Percentiles rank a stretch among this genome's conserved stretches.
Conservation (phyloP, 2,329 filamentous ascomycete genomes). For the Paraconiothyrium sp. region DNA sequence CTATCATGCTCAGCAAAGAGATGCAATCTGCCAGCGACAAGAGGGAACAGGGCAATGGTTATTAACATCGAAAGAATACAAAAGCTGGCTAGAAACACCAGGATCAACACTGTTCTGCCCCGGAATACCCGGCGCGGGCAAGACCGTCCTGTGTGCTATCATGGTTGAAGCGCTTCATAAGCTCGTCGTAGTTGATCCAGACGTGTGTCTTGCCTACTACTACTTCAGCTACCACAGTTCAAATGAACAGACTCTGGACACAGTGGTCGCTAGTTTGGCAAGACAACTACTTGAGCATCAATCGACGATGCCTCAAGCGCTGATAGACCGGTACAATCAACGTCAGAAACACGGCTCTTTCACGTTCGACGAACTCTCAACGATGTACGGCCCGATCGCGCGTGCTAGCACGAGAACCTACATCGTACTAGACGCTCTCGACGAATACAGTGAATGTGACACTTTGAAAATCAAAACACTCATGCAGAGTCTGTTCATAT, state of each 20-base stretch:
- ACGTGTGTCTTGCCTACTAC: neutral
- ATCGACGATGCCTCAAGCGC: too few species aligned
- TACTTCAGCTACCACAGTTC: neutral
- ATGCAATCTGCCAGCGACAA: conserved; percentile 20
- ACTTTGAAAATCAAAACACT: neutral
- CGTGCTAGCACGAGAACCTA: conserved; percentile 29
- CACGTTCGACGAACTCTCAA: neutral
- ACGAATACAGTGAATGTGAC: conserved; percentile 32
- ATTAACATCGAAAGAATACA: conserved; percentile 43
- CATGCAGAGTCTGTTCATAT: too few species aligned
- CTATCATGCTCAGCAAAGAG: conserved; percentile 20
- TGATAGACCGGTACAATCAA: conserved; percentile 23
- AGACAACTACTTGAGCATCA: too few species aligned
- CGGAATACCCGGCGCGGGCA: neutral
- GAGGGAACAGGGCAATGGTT: conserved; percentile 58
- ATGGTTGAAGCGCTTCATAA: neutral
- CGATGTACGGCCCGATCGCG: too few species aligned
- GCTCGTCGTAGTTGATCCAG: neutral
- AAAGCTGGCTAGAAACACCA: neutral
- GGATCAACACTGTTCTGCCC: conserved; percentile 39
- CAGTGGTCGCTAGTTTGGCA: too few species aligned
- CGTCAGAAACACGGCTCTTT: conserved; percentile 30
- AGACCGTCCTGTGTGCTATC: neutral
- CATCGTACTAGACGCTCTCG: conserved; percentile 44
- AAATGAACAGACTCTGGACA: neutral